phyloP scores from a whole-genome alignment of 768 basidiomycete species.

The Asterophora lycoperdoides region DNA sequence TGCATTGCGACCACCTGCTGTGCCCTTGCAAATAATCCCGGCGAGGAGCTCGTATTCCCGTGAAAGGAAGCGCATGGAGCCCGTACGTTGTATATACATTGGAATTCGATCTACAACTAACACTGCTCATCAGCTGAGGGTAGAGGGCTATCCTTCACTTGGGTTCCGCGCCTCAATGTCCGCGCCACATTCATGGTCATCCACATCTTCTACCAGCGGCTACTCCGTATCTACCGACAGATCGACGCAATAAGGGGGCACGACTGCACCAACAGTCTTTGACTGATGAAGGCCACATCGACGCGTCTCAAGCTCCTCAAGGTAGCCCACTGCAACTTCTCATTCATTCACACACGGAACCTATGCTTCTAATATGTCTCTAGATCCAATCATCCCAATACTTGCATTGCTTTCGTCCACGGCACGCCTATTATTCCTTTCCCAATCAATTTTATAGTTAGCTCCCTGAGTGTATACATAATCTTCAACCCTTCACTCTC shows the following conservation, averaged over 20 bases:
- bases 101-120: background rate
- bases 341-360: background rate
- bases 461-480: too few species aligned
- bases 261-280: background rate
- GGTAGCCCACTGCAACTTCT: too few species aligned
- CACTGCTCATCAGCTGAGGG: background rate
- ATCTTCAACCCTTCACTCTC: too few species aligned
- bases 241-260: background rate
- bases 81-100: constrained; percentile 1
- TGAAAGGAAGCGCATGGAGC: background rate
- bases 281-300: background rate
- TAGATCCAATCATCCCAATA: too few species aligned
- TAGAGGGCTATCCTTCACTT: background rate
- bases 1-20: constrained; percentile 10
- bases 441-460: too few species aligned
- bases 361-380: too few species aligned
- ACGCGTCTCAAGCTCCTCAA: too few species aligned
- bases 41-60: background rate
- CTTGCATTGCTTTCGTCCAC: too few species aligned
- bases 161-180: background rate
- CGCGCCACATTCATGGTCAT: background rate
- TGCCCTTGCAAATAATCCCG: constrained; percentile 26
- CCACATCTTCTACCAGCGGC: background rate
- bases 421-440: too few species aligned
- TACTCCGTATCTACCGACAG: background rate